Base-by-base conservation (phyloP, 2,329 filamentous ascomycete genomes). In the Curvularia sp. region DNA sequence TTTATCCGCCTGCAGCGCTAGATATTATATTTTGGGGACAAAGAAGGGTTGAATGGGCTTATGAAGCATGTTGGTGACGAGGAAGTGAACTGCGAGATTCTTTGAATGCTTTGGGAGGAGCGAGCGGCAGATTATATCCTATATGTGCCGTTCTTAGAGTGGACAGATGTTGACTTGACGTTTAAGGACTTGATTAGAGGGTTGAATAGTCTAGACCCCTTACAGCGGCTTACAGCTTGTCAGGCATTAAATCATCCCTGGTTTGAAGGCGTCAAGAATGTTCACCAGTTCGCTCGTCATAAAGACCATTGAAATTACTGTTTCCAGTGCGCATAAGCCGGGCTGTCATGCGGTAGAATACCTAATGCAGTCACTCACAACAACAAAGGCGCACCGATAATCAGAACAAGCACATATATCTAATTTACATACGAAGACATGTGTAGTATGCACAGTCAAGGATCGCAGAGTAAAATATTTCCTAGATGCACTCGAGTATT, bases 141-240 rank as follows among this genome's bases (percentile, higher is more conserved):
- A 41, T 77, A 75, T 51, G 65, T 67, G 55, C 71, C 70, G 18
- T 78, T 79, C 51, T 61, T 57, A 34, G 55, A 70, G 30, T 78
- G 72, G 75, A 48, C 51, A 27, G 66, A 64, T 21, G 63, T 74
- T 48, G 79, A 83, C 48, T 55, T 60, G 13, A 68, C 72, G 2
- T 78, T 80, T 61, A 77, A 77, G 57, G 78, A 80, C 51, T 66
- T 81, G 25, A 71, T 81, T 59, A 49, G 57, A 49, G 65, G 71
- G 49, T 76, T 80, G 74, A 79, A 73, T 30, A 73, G 71, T 53
- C 74, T 81, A 59, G 78, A 81, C 61, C 79, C 79, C 7, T 63
- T 66, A 21, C 74, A 70, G 70, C 67, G 79, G 41, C 74, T 80
- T 54, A 78, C 79, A 41, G 78, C 78, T 50, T 65, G 68, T 45